phyloP scores from a whole-genome alignment of 805 yeast species.

The Myxozyma monticola region DNA sequence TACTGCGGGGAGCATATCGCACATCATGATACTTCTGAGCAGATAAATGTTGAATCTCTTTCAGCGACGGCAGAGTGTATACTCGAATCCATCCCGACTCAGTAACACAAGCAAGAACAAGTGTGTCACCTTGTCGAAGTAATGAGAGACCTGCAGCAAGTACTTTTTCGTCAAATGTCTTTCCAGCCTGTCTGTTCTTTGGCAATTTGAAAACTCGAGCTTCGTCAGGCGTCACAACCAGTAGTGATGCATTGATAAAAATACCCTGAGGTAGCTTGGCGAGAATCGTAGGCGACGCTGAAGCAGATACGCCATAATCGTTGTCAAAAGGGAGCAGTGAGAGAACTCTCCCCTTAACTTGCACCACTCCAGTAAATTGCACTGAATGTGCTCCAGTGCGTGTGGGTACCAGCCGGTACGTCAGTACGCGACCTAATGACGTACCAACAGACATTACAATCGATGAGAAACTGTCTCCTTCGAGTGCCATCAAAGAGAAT shows the following conservation, averaged over 20 bases:
- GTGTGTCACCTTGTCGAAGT: constrained; percentile 49
- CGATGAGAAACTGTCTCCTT: constrained; percentile 69
- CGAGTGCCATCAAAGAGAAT: constrained; percentile 69
- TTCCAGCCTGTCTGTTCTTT: constrained; percentile 62
- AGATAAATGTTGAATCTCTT: constrained; percentile 28
- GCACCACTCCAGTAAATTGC: constrained; percentile 49
- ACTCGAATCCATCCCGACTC: constrained; percentile 51
- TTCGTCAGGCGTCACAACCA: constrained; percentile 58
- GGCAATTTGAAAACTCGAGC: constrained; percentile 63
- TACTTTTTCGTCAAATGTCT: constrained; percentile 52
- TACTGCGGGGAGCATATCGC: constrained; percentile 31
- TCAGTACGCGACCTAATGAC: constrained; percentile 64
- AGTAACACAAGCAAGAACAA: constrained; percentile 46
- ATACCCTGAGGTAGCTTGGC: constrained; percentile 61
- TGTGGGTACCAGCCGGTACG: constrained; percentile 65
- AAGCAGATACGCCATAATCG: constrained; percentile 61
- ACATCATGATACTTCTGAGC: constrained; percentile 27
- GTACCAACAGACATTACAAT: constrained; percentile 76
- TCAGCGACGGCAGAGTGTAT: constrained; percentile 26
- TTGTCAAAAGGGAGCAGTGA: constrained; percentile 60
- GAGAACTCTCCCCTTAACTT: constrained; percentile 54
- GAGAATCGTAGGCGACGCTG: constrained; percentile 61
- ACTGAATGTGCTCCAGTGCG: constrained; percentile 62
- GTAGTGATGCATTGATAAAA: constrained; percentile 59
- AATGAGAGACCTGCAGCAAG: constrained; percentile 54